A percentile compares a stretch with the other conserved stretches of the same genome.
These are phyloP conservation scores for Dactylonectria estremocensis DNA, from an alignment of 2,329 filamentous ascomycete species.

Conservation along the genomic window DNA sequence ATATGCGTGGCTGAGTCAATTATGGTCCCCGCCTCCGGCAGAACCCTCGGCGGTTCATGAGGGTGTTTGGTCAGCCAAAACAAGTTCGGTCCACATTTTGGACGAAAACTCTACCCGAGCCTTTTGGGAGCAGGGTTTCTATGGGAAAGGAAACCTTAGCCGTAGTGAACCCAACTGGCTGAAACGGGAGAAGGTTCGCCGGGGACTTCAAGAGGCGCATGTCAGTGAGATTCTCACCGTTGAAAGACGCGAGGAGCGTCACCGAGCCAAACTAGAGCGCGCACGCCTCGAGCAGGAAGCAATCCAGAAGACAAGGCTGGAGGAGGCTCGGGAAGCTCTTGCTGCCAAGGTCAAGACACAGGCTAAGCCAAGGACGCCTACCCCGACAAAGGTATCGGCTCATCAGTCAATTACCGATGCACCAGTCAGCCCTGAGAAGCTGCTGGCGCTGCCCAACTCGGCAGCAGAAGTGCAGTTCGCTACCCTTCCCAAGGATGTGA, in stretches of 20 bases:
- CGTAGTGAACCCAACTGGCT: conserved; percentile 97
- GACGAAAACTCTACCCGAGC: conserved; percentile 82
- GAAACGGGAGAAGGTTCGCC: conserved; percentile 82
- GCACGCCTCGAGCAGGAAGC: conserved; percentile 90
- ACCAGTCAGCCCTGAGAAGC: conserved; percentile 61
- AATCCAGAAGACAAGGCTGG: conserved; percentile 77
- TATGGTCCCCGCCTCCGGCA: conserved; percentile 75
- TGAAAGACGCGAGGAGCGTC: conserved; percentile 83
- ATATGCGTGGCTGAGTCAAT: conserved; percentile 82
- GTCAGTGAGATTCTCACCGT: conserved; percentile 89
- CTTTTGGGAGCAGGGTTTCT: conserved; percentile 97
- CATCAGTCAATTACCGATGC: conserved; percentile 38
- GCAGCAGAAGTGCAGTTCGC: conserved; percentile 50
- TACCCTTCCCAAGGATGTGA: not conserved
- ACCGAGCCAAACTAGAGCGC: conserved; percentile 89
- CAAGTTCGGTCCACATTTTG: conserved; percentile 87
- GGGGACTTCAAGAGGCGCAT: conserved; percentile 73
- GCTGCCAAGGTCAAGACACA: conserved; percentile 36
- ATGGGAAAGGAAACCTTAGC: conserved; percentile 93
- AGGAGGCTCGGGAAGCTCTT: conserved; percentile 59
- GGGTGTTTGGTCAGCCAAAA: conserved; percentile 86
- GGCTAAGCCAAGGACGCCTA: conserved; percentile 21
- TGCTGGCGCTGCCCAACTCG: conserved; percentile 72
- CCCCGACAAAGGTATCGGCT: conserved; percentile 11
- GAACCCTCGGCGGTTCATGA: conserved; percentile 77